Base-by-base conservation (phyloP, 75 land plant genomes). In the Picea sitchensis region DNA sequence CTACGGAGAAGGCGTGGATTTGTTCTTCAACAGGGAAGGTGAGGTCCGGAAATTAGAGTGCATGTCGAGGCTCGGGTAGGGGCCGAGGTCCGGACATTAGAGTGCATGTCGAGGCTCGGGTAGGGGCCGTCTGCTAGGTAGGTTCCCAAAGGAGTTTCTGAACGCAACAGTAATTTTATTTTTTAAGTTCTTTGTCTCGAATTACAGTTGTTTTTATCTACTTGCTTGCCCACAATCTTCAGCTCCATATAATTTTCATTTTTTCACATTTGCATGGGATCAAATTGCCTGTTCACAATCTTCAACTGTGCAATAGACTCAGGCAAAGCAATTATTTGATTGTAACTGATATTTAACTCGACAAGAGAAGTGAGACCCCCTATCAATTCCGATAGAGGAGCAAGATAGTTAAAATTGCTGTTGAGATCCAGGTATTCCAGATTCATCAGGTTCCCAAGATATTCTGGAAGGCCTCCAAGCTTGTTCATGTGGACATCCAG, bases 31-130 rank as follows among this genome's bases (percentile, higher is more conserved):
- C 36, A 62, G 95, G 60, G 86, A 91, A 61, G 88, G 88, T 65
- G 99, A 96, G 76, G 89, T 96, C 31, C 77, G 79, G 58, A 96
- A 95, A 2, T 96, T 96, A 77, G 95, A 96, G 84, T 87, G 84
- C 82, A 83, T 96, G 87, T 96, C 98, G 65, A 87, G 79, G 82
- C 86, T 88, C 23, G 95, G 92, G 1, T n/a, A n/a, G n/a, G n/a
- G n/a, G n/a, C n/a, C 26, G 26, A n/a, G n/a, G n/a, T n/a, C n/a
- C n/a, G n/a, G n/a, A n/a, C n/a, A n/a, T n/a, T n/a, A n/a, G n/a
- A n/a, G n/a, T n/a, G n/a, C n/a, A n/a, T n/a, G n/a, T n/a, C n/a
- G n/a, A n/a, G n/a, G 26, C 26, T 26, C 26, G 26, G 26, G 26
- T 26, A 26, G 26, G 26, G 26, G 26, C 26, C 26, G 26, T 26